These are phyloP conservation scores for Moricandia arvensis DNA, from an alignment of 345 rosid genomes.

Conservation along the genomic window DNA sequence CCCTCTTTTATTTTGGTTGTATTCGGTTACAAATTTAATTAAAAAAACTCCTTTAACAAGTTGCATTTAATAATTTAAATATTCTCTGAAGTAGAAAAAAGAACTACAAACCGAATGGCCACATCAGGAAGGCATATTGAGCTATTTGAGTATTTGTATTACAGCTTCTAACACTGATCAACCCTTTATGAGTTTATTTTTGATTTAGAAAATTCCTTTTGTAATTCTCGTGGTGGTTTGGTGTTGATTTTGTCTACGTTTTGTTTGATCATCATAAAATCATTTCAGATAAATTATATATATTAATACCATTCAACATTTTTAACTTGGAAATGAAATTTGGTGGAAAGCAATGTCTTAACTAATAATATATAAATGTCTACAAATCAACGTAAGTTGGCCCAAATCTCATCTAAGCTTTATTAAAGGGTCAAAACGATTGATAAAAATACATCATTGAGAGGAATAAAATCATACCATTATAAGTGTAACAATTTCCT, in stretches of 20 bases:
- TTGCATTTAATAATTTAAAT: background rate
- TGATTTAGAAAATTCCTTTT: background rate
- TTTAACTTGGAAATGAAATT: constrained; percentile 16
- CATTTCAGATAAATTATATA: constrained; percentile 1
- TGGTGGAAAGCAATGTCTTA: constrained; percentile 34
- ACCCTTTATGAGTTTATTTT: background rate
- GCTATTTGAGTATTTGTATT: background rate
- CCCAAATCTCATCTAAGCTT: constrained; percentile 19
- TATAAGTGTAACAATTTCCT: background rate
- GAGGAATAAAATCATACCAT: constrained; percentile 10
- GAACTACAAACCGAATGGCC: background rate
- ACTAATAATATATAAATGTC: constrained; percentile 24
- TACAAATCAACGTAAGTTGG: constrained; percentile 21
- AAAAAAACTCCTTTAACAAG: background rate
- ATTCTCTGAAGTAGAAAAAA: background rate
- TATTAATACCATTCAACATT: background rate
- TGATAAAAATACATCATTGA: constrained; percentile 1
- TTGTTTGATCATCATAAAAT: background rate
- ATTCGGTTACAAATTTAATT: background rate
- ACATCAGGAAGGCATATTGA: background rate
- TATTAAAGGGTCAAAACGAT: constrained; percentile 23
- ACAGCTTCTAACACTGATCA: constrained; percentile 25
- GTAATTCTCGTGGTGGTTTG: constrained; percentile 12
- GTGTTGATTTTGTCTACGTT: constrained; percentile 27
- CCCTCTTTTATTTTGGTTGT: constrained; percentile 5